Conservation (phyloP, 805 yeast species). For the Jamesozyma gamospora region DNA sequence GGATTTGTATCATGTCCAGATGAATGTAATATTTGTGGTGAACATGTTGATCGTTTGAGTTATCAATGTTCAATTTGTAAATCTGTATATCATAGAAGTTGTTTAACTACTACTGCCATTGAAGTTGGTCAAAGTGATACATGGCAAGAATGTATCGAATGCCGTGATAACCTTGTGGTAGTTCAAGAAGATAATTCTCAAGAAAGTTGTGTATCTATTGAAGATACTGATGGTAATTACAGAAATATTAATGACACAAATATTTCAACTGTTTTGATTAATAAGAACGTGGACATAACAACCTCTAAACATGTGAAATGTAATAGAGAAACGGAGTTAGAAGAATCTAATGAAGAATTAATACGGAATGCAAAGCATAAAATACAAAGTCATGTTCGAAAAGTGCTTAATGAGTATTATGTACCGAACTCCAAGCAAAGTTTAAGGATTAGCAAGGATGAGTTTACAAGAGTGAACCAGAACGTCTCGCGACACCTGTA, state of each 20-base stretch:
- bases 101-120: constrained; percentile 13
- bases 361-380: constrained; percentile 38
- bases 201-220: not conserved
- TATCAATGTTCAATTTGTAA: constrained; percentile 13
- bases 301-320: too few species aligned
- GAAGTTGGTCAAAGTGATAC: constrained; percentile 17
- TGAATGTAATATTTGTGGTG: constrained; percentile 18
- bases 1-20: too few species aligned
- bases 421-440: constrained; percentile 12
- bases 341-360: too few species aligned
- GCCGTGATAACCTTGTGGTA: constrained; percentile 2
- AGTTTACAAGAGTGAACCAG: constrained; percentile 54
- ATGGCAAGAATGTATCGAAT: constrained; percentile 16
- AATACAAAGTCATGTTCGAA: constrained; percentile 50
- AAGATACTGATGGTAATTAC: not conserved
- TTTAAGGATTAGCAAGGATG: constrained; percentile 26
- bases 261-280: not conserved
- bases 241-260: not conserved
- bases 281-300: too few species aligned
- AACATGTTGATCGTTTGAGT: constrained; percentile 5
- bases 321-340: too few species aligned
- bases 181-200: not conserved
- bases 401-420: constrained; percentile 41
- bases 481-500: constrained; percentile 53
- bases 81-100: constrained; percentile 20